Evolutionary conservation across 2,329 filamentous ascomycete genomes (phyloP), one percentile per base, ranked within the genome.

Genomic region (Cladophialophora yegresii): DNA sequence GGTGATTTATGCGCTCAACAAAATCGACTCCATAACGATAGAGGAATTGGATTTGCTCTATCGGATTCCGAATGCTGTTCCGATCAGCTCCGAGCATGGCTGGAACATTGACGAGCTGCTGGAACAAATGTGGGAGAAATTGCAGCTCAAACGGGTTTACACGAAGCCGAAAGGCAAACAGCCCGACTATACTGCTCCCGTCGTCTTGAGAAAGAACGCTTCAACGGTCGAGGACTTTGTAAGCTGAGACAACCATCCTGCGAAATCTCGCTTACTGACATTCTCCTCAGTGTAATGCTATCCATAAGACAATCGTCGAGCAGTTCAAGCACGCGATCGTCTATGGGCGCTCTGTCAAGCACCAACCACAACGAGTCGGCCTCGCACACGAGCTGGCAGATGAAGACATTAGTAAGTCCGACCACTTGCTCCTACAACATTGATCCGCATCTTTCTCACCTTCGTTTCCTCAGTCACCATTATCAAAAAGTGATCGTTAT

Each of bases 1-100:
- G n/a, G 95, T 98, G 69, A 91, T 99, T 61, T 99, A 99, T 80
- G 95, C 96, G 49, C 84, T 99, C 73, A 99, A 99, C 85, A 99
- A 99, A 83, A 99, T 99, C 72, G 95, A 99, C 79, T 87, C 93
- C 61, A 98, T 99, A 76, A 93, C 91, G 58, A 98, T 99, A 72
- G 93, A 99, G 79, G 95, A 99, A 79, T 84, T 99, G 67, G 95
- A 99, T 78, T 82, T 99, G 66, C 84, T 99, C 30, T 98, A 99
- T 80, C 89, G 93, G 49, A 99, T 99, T 71, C 95, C 95, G 55
- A 96, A 98, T 76, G 92, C 95, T 13, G 95, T 95, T 65, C 95
- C 95, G 30, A 98, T 99, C 79, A 97, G 93, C 76, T 95, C 93
- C 33, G 95, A 99, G 80, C 89, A 93, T 75, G 95, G 95, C 62